Evolutionary conservation across 2,329 filamentous ascomycete species (phyloP), one percentile per base, ranked within the genome.

Genomic region (Pseudogymnoascus sp.): DNA sequence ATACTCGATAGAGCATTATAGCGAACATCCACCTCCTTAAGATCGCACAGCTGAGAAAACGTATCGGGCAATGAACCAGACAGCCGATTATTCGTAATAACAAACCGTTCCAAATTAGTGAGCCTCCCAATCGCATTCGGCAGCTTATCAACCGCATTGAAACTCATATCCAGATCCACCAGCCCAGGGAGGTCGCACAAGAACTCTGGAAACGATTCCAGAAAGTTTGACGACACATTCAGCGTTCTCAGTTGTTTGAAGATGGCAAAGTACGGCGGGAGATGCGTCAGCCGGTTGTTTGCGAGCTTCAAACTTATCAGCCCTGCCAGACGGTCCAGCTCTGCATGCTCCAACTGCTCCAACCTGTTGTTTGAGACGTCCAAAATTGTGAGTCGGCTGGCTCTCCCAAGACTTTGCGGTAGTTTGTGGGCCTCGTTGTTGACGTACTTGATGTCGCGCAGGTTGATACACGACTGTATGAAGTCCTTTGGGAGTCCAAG

Each of bases 401-500:
- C 93, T 69, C 93, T 82, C 67, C 89, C 87, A 62, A 99, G 82
- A 74, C 93, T 97, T 5, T 87, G 83, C 3, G 95, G 95, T 23
- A 99, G 78, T 70, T 89, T 88, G 74, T 90, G 87, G 2, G 93
- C 91, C 74, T 99, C 95, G 70, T 97, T 97, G 72, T 92, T 93
- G 69, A 90, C 92, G 75, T 89, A 99, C 72, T 96, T 96, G 80
- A 99, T 95, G 74, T 99, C 95, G 60, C 93, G 87, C 18, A 99
- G 79, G 71, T 93, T 92, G 69, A 89, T 87, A 77, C 95, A 99
- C 28, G 91, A 90, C 73, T 96, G 91, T 63, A 99, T 93, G 73
- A 99, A 99, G 75, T 99, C 95, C 72, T 92, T 91, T 0, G 95
- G 95, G 12, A 99, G 87, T 70, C 97, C 91, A 28, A 99, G 81